Percentiles rank a stretch among this genome's conserved stretches.
Evolutionary conservation across 306 rosid genomes (phyloP).

Genomic region (Citrullus mucosospermus): DNA sequence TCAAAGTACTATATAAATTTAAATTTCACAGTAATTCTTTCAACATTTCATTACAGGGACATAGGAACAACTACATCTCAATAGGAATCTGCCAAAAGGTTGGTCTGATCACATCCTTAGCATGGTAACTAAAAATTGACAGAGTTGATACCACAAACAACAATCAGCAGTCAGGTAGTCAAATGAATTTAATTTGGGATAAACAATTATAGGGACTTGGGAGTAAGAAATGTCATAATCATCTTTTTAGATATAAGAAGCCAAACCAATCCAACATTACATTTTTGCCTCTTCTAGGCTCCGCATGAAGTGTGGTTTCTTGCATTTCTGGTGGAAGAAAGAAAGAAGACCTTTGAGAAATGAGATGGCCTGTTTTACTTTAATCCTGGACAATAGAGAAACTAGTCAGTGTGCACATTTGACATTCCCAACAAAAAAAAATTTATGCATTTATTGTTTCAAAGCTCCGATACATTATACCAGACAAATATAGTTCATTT

Average conservation of each 20-base stretch:
- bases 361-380: constrained; percentile 69
- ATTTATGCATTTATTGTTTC: neutral
- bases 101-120: neutral
- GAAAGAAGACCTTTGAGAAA: constrained; percentile 85
- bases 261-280: constrained; percentile 18
- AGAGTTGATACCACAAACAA: neutral
- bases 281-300: constrained; percentile 95
- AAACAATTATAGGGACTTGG: neutral
- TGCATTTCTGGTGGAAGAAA: constrained; percentile 82
- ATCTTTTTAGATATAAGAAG: neutral
- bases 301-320: constrained; percentile 53
- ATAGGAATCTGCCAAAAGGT: neutral
- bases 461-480: neutral
- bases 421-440: neutral
- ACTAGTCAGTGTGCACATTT: neutral
- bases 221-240: neutral
- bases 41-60: neutral
- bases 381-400: constrained; percentile 37
- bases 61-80: neutral
- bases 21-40: neutral
- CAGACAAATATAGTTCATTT: neutral
- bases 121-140: neutral
- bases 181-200: neutral
- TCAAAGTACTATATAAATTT: neutral
- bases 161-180: neutral